phyloP scores from a whole-genome alignment of 139 green algal genomes.

The Haematococcus lacustris region DNA sequence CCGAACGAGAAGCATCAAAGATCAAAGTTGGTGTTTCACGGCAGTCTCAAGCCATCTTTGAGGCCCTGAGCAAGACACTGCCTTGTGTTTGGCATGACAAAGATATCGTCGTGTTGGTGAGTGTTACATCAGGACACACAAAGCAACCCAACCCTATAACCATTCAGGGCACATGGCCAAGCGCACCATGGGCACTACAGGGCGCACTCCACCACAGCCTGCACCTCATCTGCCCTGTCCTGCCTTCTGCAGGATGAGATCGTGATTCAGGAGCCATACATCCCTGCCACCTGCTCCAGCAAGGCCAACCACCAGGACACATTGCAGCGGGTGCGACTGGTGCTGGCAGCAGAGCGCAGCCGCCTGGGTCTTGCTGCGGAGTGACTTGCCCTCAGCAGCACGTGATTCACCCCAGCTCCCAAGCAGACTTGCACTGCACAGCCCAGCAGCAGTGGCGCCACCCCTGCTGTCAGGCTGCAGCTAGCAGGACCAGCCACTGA shows the following conservation, averaged over 20 bases:
- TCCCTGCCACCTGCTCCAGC: background rate
- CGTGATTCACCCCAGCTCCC: background rate
- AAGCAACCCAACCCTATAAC: background rate
- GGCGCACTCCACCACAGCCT: background rate
- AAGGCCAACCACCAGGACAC: background rate
- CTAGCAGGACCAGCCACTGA: too few relatives aligned
- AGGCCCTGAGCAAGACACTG: constrained; percentile 76
- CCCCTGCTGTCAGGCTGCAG: too few relatives aligned
- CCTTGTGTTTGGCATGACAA: constrained; percentile 62
- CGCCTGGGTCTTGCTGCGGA: background rate
- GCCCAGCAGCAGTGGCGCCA: too few relatives aligned
- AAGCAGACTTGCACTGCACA: background rate
- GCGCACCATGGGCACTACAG: background rate
- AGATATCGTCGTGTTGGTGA: constrained; percentile 58
- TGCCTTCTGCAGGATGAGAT: constrained; percentile 48
- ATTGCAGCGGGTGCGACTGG: background rate
- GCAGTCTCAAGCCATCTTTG: constrained; percentile 72
- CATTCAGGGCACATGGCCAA: background rate
- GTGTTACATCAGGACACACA: background rate
- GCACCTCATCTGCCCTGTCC: constrained; percentile 17
- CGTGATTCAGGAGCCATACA: constrained; percentile 32
- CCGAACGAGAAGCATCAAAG: constrained; percentile 57
- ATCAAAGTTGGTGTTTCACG: constrained; percentile 68
- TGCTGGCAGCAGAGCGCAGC: background rate
- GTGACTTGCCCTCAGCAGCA: background rate